phyloP scores from a whole-genome alignment of 202 grass and related monocot genomes.

The Tripidium arundinaceum region DNA sequence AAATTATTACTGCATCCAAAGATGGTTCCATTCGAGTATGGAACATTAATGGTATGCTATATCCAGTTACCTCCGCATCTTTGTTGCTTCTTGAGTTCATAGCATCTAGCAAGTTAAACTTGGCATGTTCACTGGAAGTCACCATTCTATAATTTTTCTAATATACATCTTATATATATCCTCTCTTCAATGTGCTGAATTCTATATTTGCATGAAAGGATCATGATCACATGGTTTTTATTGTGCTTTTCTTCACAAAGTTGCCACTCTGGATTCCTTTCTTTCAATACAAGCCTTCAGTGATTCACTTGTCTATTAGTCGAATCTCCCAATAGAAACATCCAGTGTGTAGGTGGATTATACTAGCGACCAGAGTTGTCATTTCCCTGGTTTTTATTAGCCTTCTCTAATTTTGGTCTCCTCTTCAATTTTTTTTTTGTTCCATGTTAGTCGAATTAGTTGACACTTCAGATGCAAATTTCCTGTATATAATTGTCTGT shows the following conservation, averaged over 20 bases:
- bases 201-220: background rate
- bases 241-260: background rate
- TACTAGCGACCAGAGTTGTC: no score
- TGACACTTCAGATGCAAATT: background rate
- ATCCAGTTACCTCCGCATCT: background rate
- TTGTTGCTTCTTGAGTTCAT: background rate
- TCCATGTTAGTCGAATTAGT: background rate
- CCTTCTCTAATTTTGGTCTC: background rate
- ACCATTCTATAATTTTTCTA: background rate
- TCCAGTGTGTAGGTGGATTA: no score
- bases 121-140: background rate
- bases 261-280: background rate
- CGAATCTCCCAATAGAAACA: no score
- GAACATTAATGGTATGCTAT: conserved; percentile 92
- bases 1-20: conserved; percentile 89
- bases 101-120: conserved; percentile 5
- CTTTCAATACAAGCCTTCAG: background rate
- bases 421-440: background rate
- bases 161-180: background rate
- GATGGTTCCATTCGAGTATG: conserved; percentile 84
- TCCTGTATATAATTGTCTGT: background rate
- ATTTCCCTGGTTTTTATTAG: conserved; percentile 3
- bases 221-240: background rate
- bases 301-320: background rate
- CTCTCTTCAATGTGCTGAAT: background rate